phyloP scores from a whole-genome alignment of 441 rosid species.

The Flueggea neowawraea region DNA sequence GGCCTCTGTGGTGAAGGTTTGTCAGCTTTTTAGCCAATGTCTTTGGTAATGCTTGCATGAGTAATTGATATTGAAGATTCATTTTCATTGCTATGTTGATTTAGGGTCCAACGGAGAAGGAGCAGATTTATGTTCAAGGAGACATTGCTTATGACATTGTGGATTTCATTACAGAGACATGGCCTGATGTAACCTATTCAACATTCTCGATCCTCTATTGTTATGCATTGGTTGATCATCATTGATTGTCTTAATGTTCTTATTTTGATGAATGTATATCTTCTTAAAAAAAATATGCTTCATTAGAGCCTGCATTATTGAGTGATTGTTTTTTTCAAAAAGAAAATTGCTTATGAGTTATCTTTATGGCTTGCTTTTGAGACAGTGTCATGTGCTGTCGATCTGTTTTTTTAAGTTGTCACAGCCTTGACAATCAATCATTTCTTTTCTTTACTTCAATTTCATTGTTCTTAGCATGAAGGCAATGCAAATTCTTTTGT shows the following conservation, averaged over 20 bases:
- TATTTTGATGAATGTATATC: not conserved
- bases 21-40: not conserved
- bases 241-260: not conserved
- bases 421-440: no score
- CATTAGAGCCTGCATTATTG: not conserved
- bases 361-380: no score
- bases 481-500: no score
- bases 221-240: not conserved
- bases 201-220: not conserved
- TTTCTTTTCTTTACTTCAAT: no score
- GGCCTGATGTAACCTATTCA: slow-evolving; percentile 65
- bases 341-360: no score
- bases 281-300: not conserved
- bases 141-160: slow-evolving; percentile 80
- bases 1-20: slow-evolving; percentile 92
- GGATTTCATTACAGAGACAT: slow-evolving; percentile 80
- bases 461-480: no score
- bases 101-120: slow-evolving; percentile 95
- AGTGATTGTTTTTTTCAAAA: no score
- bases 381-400: no score
- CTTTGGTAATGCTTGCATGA: not conserved
- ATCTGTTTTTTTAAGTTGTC: no score
- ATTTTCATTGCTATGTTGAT: slow-evolving; percentile 3
- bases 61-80: not conserved
- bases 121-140: slow-evolving; percentile 95